Percentiles rank a stretch among this genome's conserved stretches.
These are phyloP conservation scores for Acanthamoeba triangularis DNA, from an alignment of 208 protist species.

Conservation along the genomic window DNA sequence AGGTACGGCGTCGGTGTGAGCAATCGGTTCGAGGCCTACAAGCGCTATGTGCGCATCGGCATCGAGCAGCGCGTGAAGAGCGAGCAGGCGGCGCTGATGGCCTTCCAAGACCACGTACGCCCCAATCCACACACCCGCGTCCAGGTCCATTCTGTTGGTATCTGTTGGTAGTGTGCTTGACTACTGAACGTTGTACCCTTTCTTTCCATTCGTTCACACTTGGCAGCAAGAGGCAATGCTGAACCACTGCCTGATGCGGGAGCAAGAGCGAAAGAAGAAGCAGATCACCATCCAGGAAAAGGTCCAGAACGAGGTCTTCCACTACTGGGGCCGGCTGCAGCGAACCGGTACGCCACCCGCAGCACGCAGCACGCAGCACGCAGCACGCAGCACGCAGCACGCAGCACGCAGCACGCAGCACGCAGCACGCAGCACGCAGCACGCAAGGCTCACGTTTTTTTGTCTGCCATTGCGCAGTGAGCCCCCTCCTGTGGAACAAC, in stretches of 20 bases:
- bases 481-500: slow-evolving; percentile 62
- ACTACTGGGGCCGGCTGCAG: slow-evolving; percentile 60
- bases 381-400: background rate
- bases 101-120: slow-evolving; percentile 20
- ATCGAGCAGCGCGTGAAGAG: slow-evolving; percentile 34
- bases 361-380: background rate
- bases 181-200: background rate
- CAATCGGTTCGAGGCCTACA: slow-evolving; percentile 68
- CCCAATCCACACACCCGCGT: no score
- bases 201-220: no score
- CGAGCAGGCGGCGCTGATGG: slow-evolving; percentile 32
- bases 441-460: background rate
- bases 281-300: slow-evolving; percentile 26
- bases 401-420: background rate
- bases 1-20: slow-evolving; percentile 68
- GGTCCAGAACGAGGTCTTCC: slow-evolving; percentile 52
- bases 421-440: background rate
- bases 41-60: slow-evolving; percentile 41
- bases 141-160: no score
- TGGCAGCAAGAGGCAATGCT: slow-evolving; percentile 48
- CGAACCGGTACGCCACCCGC: background rate
- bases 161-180: background rate
- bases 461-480: background rate
- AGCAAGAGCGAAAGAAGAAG: slow-evolving; percentile 58
- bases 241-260: slow-evolving; percentile 26